Evolutionary conservation across 305 asterid species (phyloP), one percentile per base, ranked within the genome.

Genomic region (Rubia balearica): DNA sequence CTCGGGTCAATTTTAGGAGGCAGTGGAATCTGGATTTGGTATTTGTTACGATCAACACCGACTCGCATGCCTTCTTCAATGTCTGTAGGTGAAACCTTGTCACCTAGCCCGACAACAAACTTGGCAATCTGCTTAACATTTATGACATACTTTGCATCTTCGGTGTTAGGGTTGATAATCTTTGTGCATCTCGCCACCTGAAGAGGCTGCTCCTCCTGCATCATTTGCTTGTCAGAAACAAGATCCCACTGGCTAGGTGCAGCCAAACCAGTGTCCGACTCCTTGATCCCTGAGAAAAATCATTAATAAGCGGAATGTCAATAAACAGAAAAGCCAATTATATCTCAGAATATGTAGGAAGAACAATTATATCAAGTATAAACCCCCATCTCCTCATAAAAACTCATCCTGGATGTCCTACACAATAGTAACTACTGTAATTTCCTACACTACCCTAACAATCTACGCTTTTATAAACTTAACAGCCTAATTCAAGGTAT

Each of bases 41-140:
- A 93, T 71, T 93, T 93, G 62, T 88, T 93, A 74, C 97, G 86
- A 84, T 93, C 98, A 77, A 93, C 98, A 40, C 98, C 97, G 10
- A 92, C 97, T 53, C 98, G 87, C 96, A 92, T 92, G 84, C 97
- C 96, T 85, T 92, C 98, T 84, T 90, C 98, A 77, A 92, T 92
- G 79, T 92, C 98, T 75, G 95, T 88, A 11, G 98, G 98, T 38
- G 97, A 90, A 69, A 90, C 97, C 83, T 89, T 89, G 78, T 92
- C 98, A 30, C 96, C 97, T 69, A 92, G 77, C 69, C 98, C 98
- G 72, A 92, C 98, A 80, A 90, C 98, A 82, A 90, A 92, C 98
- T 92, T 78, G 11, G 81, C 81, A 27, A 78, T 78, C 68, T 78
- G 81, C 72, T 78, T 78, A 24, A 78, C 81, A 43, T 78, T 78